Evolutionary conservation across 768 basidiomycete species (phyloP).

Genomic region (Leccinum arenicola): DNA sequence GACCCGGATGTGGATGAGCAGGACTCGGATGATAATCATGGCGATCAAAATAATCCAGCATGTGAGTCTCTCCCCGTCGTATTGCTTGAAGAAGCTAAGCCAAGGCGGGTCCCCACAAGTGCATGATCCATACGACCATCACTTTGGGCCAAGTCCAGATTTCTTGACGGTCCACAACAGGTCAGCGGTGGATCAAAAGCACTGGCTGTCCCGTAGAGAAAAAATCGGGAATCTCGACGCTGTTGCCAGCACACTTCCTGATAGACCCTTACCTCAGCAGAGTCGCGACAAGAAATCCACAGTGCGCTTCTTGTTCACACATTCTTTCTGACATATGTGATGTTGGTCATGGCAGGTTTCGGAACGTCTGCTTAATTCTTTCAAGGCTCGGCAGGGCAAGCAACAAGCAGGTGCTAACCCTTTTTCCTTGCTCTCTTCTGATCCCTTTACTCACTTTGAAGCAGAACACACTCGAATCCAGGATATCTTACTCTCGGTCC

Average conservation of each 20-base stretch:
- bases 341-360: slow-evolving; percentile 41
- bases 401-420: slow-evolving; percentile 46
- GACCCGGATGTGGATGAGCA: slow-evolving; percentile 29
- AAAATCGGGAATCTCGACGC: slow-evolving; percentile 52
- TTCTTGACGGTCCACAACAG: slow-evolving; percentile 49
- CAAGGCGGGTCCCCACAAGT: slow-evolving; percentile 4
- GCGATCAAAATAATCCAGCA: slow-evolving; percentile 28
- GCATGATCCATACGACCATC: slow-evolving; percentile 60
- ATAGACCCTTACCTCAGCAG: slow-evolving; percentile 35
- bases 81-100: background rate
- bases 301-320: slow-evolving; percentile 16
- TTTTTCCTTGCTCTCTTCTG: background rate
- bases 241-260: slow-evolving; percentile 45
- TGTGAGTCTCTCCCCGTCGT: slow-evolving; percentile 7
- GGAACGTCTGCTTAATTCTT: slow-evolving; percentile 54
- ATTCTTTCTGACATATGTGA: background rate
- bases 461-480: slow-evolving; percentile 55
- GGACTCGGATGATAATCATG: slow-evolving; percentile 24
- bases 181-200: slow-evolving; percentile 47
- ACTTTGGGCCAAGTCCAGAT: slow-evolving; percentile 66
- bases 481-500: slow-evolving; percentile 61
- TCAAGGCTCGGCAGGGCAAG: slow-evolving; percentile 52
- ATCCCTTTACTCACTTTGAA: slow-evolving; percentile 6
- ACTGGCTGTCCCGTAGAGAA: slow-evolving; percentile 54
- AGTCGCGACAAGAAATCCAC: slow-evolving; percentile 21